These are phyloP conservation scores for Dactylellina cionopaga DNA, from an alignment of 2,329 filamentous ascomycete genomes.

Conservation along the genomic window DNA sequence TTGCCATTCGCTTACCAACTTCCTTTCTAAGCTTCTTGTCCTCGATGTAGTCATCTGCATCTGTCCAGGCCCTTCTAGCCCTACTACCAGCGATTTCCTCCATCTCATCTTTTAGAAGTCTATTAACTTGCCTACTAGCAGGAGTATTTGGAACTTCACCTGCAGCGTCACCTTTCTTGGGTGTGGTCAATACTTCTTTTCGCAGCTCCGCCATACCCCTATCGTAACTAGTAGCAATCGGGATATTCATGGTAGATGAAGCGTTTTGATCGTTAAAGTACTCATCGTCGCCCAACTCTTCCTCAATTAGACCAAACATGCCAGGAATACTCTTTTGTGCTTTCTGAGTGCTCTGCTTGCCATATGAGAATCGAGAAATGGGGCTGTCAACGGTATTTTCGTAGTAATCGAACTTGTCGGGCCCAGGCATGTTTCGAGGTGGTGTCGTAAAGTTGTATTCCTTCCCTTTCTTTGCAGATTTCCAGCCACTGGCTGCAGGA, in stretches of 20 bases:
- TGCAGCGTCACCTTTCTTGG: conserved; percentile 38
- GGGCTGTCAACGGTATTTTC: conserved; percentile 46
- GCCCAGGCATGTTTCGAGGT: conserved; percentile 38
- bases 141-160: conserved; percentile 41
- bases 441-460: conserved; percentile 21
- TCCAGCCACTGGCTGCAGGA: conserved; percentile 17
- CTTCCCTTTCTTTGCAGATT: conserved; percentile 31
- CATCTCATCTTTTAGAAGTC: conserved; percentile 39
- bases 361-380: conserved; percentile 22
- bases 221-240: conserved; percentile 45
- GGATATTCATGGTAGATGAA: conserved; percentile 35
- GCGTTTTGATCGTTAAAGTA: conserved; percentile 40
- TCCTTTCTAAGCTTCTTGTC: conserved; percentile 47
- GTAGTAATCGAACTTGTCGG: conserved; percentile 51
- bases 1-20: conserved; percentile 44
- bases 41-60: conserved; percentile 40
- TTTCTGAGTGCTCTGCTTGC: conserved; percentile 13
- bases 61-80: conserved; percentile 24
- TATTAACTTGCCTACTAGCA: conserved; percentile 42
- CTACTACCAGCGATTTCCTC: conserved; percentile 37
- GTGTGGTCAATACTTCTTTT: conserved; percentile 40
- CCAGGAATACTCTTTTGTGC: conserved; percentile 13
- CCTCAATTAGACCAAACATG: conserved; percentile 43
- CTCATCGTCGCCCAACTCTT: conserved; percentile 47
- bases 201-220: conserved; percentile 41